Percentiles rank a stretch among this genome's conserved stretches.
Conservation (phyloP, 768 basidiomycete species). For the Suillus fuscotomentosus region DNA sequence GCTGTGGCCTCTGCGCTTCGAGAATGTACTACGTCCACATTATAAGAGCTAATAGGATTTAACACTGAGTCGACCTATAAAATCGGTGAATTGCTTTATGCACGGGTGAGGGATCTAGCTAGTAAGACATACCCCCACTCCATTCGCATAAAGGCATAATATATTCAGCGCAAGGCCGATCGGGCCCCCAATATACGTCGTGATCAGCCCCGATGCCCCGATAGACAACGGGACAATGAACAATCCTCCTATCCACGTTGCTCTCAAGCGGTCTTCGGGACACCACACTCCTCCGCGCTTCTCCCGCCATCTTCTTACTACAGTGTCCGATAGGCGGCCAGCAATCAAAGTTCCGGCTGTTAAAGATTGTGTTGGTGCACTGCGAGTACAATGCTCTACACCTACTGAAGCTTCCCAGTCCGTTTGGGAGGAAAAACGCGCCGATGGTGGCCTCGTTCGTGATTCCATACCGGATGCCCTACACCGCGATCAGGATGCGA, state of each 20-base stretch:
- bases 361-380: neutral
- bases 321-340: neutral
- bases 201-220: neutral
- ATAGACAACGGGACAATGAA: neutral
- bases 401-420: neutral
- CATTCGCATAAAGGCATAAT: neutral
- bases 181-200: neutral
- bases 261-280: neutral
- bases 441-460: neutral
- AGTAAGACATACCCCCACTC: too few relatives aligned
- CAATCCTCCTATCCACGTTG: neutral
- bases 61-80: too few relatives aligned
- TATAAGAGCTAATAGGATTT: neutral
- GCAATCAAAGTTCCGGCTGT: neutral
- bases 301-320: too few relatives aligned
- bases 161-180: neutral
- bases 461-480: too few relatives aligned
- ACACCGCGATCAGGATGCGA: too few relatives aligned
- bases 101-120: too few relatives aligned
- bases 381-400: neutral
- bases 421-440: neutral
- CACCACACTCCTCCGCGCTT: neutral
- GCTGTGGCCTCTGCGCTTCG: slow-evolving; percentile 66
- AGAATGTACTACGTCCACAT: slow-evolving; percentile 57
- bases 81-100: too few relatives aligned